phyloP scores from a whole-genome alignment of 1,284 basidiomycete genomes.

The Apiotrichum mycotoxinovorans region DNA sequence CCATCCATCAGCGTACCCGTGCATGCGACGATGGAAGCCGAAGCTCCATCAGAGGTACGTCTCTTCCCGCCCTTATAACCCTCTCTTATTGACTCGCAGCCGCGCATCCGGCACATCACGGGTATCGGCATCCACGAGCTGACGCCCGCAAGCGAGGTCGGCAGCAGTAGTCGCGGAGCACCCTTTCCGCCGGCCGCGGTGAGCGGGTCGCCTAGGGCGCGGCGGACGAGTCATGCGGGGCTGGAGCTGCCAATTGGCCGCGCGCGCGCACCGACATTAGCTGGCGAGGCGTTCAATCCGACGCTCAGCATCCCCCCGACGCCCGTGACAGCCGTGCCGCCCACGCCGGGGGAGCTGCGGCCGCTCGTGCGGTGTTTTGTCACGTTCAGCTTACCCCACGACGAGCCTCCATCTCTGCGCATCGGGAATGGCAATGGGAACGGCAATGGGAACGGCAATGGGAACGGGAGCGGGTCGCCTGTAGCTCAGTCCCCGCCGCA shows the following conservation, averaged over 20 bases:
- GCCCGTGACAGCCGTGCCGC: background rate
- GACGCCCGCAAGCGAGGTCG: conserved; percentile 25
- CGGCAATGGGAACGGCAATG: too few species aligned
- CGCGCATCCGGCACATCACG: conserved; percentile 37
- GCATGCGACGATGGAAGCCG: background rate
- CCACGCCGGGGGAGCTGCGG: conserved; percentile 14
- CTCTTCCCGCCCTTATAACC: background rate
- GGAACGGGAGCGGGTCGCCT: background rate
- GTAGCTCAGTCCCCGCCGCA: background rate
- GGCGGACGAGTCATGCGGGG: conserved; percentile 9
- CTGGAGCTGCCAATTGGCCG: conserved; percentile 11
- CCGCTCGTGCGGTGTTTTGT: conserved; percentile 37
- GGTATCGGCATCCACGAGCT: conserved; percentile 45
- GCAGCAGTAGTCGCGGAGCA: background rate
- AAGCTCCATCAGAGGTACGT: background rate
- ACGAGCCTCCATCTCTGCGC: background rate
- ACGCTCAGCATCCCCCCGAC: background rate
- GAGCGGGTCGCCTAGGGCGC: conserved; percentile 9
- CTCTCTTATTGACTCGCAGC: conserved; percentile 9
- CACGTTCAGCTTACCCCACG: conserved; percentile 23
- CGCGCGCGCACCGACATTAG: conserved; percentile 39
- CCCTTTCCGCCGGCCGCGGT: background rate
- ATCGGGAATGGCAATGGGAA: too few species aligned
- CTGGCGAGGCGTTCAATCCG: conserved; percentile 34
- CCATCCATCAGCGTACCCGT: background rate